Base-by-base conservation (phyloP, 331 rosid genomes). In the Ulmus americana region DNA sequence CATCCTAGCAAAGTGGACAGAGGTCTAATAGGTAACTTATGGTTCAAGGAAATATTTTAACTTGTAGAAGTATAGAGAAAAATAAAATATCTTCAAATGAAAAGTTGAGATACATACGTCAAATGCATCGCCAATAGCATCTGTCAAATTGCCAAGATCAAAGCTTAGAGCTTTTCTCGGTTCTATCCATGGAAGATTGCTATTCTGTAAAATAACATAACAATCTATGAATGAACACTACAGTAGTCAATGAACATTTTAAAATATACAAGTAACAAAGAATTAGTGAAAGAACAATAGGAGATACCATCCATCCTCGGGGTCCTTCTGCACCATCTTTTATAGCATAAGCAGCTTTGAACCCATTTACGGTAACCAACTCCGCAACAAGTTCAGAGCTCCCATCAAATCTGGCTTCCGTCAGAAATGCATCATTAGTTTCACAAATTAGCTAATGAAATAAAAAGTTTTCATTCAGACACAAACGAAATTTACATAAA, bases 351-450 rank as follows among this genome's bases (percentile, higher is more conserved):
- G 99, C 97, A 59, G 99, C 89, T 74, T 87, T 94, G 80, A 94
- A 94, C 71, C 91, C 97, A 48, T 94, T 94, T 45, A 81, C 64
- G 7, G 96, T 79, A 48, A 78, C 91, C 80, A 94, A 78, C 84
- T 94, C 97, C 6, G 96, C 99, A 74, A 90, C 95, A 81, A 94
- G 84, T 82, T 94, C 96, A 47, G 96, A 85, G 86, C 73, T 87
- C 79, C 95, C 97, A 77, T 87, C 95, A 84, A 85, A 94, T 84
- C 97, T 94, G 95, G 97, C 97, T 87, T 90, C 82, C 97, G 84
- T 74, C 83, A 84, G 78, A 76, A 74, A 82, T 22, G 77, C 80
- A 80, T 49, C 63, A 81, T 86, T 74, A 85, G 83, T 60, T 77
- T 76, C 86, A 76, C 61, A 48, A 43, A 60, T 56, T 68, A 61